These are phyloP conservation scores for Suillus americanus DNA, from an alignment of 768 basidiomycete species.

Conservation along the genomic window DNA sequence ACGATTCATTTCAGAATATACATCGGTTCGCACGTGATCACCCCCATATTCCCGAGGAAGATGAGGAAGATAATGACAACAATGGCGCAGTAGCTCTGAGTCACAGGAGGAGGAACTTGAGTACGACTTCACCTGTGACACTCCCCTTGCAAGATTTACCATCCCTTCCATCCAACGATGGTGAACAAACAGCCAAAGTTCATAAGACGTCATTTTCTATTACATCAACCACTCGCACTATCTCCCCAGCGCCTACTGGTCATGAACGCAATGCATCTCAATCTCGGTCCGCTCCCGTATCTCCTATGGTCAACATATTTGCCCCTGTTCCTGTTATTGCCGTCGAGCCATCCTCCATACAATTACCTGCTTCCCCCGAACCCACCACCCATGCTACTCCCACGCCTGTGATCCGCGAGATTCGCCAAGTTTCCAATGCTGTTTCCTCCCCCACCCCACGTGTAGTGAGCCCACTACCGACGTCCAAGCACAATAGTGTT, in stretches of 20 bases:
- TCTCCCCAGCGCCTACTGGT: not conserved
- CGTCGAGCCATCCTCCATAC: slow-evolving; percentile 19
- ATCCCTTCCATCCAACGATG: slow-evolving; percentile 11
- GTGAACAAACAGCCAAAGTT: slow-evolving; percentile 16
- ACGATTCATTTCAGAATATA: slow-evolving; percentile 38
- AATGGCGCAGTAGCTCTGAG: slow-evolving; percentile 24
- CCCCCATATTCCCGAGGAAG: slow-evolving; percentile 69
- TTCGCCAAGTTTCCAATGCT: slow-evolving; percentile 28
- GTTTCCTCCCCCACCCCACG: slow-evolving; percentile 21
- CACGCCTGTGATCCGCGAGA: slow-evolving; percentile 17
- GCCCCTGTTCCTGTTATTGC: slow-evolving; percentile 25
- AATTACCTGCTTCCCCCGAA: slow-evolving; percentile 22
- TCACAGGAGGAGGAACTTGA: slow-evolving; percentile 21
- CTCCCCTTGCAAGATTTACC: slow-evolving; percentile 20
- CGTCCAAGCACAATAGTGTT: slow-evolving; percentile 46
- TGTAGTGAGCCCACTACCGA: slow-evolving; percentile 21
- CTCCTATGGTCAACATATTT: slow-evolving; percentile 23
- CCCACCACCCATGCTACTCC: slow-evolving; percentile 21
- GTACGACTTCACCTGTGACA: slow-evolving; percentile 35
- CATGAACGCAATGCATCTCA: slow-evolving; percentile 15
- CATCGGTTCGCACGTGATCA: slow-evolving; percentile 44
- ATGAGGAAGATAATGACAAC: slow-evolving; percentile 51
- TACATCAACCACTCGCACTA: slow-evolving; percentile 16
- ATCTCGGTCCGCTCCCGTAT: slow-evolving; percentile 26
- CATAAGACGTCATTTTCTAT: slow-evolving; percentile 16